Base-by-base conservation (phyloP, 139 green algal genomes). In the Chlorella sorokiniana region DNA sequence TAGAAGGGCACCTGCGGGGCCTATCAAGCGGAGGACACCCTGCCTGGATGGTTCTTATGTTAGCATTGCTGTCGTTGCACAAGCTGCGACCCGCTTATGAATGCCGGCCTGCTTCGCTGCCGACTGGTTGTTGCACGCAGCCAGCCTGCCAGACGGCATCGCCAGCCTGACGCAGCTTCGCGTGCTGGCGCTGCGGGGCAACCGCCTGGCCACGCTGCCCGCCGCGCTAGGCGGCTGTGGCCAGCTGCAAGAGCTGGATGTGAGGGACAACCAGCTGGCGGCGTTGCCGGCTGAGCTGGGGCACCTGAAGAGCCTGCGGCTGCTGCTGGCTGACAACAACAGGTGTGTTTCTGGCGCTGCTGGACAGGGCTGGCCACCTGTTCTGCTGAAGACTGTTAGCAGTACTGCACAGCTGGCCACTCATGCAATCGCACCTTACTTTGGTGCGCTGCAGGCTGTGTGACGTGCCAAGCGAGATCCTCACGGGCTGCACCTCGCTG, bases 401-500 rank as follows among this genome's bases (percentile, higher is more conserved):
- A n/a, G n/a, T n/a, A n/a, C n/a, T n/a, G n/a, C n/a, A n/a, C n/a
- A n/a, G n/a, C n/a, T n/a, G n/a, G n/a, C n/a, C n/a, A n/a, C n/a
- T n/a, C n/a, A n/a, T n/a, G n/a, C n/a, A n/a, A n/a, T 59, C 16
- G 18, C 4, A 23, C 42, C 23, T 4, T 45, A 40, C 54, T 11
- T 10, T 41, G 16, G 38, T 8, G 40, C 8, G 14, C 42, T 83
- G 81, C 84, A 92, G 87, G 61, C 25, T 93, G 14, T 59, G 35
- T 7, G 38, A 45, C 0, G 62, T 93, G 48, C 87, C 89, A 1
- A 10, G 83, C 22, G 71, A 45, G 18, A 23, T 93, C n/a, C 74
- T 93, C 29, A 35, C 20, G 4, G 70, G 80, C 41, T 91, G 88
- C 79, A 59, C 59, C 38, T 56, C 45, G 11, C 81, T 94, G n/a